phyloP scores from a whole-genome alignment of 2,329 filamentous ascomycete species.

The Epichloe elymi region DNA sequence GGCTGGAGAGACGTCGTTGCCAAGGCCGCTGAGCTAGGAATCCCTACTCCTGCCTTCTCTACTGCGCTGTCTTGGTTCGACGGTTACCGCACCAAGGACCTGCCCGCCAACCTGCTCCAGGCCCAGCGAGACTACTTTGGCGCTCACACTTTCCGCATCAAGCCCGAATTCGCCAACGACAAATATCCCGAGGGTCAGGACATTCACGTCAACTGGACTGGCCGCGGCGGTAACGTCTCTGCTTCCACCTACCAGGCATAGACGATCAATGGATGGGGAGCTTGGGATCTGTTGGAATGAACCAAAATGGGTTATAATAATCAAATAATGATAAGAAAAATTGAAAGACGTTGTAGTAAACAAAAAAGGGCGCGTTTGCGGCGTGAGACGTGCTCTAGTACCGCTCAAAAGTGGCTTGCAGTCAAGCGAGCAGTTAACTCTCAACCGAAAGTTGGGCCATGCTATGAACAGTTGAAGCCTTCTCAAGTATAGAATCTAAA shows the following conservation, averaged over 20 bases:
- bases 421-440: neutral
- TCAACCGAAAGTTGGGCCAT: neutral
- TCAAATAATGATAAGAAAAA: neutral
- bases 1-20: conserved; percentile 86
- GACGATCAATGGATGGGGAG: conserved; percentile 12
- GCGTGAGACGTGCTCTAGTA: neutral
- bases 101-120: conserved; percentile 96
- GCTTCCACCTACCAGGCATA: conserved; percentile 97
- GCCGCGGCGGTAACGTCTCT: conserved; percentile 90
- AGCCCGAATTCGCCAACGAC: conserved; percentile 62
- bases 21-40: conserved; percentile 86
- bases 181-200: conserved; percentile 78
- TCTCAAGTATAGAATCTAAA: neutral
- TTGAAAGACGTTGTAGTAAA: neutral
- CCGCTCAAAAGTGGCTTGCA: neutral
- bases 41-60: conserved; percentile 91
- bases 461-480: neutral
- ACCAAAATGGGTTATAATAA: neutral
- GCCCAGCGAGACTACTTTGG: conserved; percentile 99
- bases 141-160: conserved; percentile 79
- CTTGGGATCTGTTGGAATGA: neutral
- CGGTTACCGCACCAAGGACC: conserved; percentile 91
- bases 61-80: conserved; percentile 98
- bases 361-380: too few species aligned
- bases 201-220: conserved; percentile 99